Conservation (phyloP, 768 basidiomycete genomes). For the Saitozyma sp. region DNA sequence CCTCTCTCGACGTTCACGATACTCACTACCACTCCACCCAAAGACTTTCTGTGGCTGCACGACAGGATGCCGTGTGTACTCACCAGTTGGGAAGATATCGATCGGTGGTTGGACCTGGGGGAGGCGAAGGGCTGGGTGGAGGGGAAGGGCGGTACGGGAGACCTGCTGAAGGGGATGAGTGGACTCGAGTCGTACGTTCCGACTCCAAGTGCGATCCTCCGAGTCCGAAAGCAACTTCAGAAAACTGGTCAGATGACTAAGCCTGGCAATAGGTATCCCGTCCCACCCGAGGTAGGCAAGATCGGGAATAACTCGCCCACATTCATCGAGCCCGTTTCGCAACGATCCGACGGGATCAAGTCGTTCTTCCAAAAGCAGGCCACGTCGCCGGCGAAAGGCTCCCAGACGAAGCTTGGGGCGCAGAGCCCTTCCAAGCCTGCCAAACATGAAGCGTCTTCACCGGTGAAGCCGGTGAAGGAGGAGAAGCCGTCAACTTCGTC, state of each 20-base stretch:
- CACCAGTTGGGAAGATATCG: slow-evolving; percentile 61
- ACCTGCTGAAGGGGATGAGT: slow-evolving; percentile 61
- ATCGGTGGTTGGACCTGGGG: slow-evolving; percentile 78
- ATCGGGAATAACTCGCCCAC: slow-evolving; percentile 78
- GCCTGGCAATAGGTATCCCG: slow-evolving; percentile 67
- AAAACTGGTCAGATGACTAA: neutral
- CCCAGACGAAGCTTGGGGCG: no score
- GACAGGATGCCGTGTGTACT: slow-evolving; percentile 79
- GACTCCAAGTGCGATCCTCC: no score
- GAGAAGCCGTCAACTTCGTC: neutral
- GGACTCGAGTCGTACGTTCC: slow-evolving; percentile 74
- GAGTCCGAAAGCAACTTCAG: no score
- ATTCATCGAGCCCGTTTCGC: slow-evolving; percentile 76
- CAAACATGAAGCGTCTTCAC: slow-evolving; percentile 1
- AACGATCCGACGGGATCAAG: slow-evolving; percentile 75
- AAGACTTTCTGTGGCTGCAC: slow-evolving; percentile 80
- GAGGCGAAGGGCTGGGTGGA: slow-evolving; percentile 65
- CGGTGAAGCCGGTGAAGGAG: neutral
- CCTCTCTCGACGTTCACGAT: slow-evolving; percentile 82
- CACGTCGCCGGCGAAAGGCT: slow-evolving; percentile 19
- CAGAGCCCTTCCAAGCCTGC: neutral
- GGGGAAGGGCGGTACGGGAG: slow-evolving; percentile 62
- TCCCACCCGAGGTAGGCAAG: slow-evolving; percentile 86
- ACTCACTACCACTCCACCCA: slow-evolving; percentile 76
- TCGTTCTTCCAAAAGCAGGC: slow-evolving; percentile 52